These are phyloP conservation scores for Pythium phragmitis DNA, from an alignment of 352 stramenopile genomes.

Conservation along the genomic window DNA sequence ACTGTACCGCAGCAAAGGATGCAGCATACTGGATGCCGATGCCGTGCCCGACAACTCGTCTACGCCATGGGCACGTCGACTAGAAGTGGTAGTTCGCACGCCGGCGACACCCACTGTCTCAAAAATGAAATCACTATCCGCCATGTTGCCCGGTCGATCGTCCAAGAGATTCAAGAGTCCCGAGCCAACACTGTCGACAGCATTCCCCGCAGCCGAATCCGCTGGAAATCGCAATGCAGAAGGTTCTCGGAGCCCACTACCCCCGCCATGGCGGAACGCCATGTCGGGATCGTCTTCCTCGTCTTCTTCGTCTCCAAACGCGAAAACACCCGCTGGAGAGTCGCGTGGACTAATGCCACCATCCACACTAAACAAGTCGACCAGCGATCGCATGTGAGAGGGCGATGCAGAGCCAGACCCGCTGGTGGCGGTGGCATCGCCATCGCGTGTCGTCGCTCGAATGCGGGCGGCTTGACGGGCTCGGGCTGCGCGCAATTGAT, in stretches of 20 bases:
- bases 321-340: slow-evolving; percentile 21
- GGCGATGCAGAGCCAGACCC: background rate
- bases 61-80: background rate
- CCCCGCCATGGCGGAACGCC: slow-evolving; percentile 20
- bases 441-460: slow-evolving; percentile 2
- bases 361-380: slow-evolving; percentile 33
- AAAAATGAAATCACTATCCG: slow-evolving; percentile 32
- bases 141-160: slow-evolving; percentile 4
- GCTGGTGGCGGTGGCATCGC: background rate
- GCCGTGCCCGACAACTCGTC: slow-evolving; percentile 2
- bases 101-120: slow-evolving; percentile 21
- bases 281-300: slow-evolving; percentile 37
- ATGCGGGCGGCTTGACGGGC: slow-evolving; percentile 1
- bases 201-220: background rate
- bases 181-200: slow-evolving; percentile 12
- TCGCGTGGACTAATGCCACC: slow-evolving; percentile 12
- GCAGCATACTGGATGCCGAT: slow-evolving; percentile 11
- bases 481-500: slow-evolving; percentile 16
- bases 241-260: slow-evolving; percentile 7
- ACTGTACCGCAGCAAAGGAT: slow-evolving; percentile 21
- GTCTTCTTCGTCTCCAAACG: slow-evolving; percentile 33
- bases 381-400: slow-evolving; percentile 25
- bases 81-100: background rate
- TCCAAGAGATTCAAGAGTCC: slow-evolving; percentile 24
- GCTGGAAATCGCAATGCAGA: background rate